phyloP scores from a whole-genome alignment of 768 basidiomycete species.

The Amanita polypyramis region DNA sequence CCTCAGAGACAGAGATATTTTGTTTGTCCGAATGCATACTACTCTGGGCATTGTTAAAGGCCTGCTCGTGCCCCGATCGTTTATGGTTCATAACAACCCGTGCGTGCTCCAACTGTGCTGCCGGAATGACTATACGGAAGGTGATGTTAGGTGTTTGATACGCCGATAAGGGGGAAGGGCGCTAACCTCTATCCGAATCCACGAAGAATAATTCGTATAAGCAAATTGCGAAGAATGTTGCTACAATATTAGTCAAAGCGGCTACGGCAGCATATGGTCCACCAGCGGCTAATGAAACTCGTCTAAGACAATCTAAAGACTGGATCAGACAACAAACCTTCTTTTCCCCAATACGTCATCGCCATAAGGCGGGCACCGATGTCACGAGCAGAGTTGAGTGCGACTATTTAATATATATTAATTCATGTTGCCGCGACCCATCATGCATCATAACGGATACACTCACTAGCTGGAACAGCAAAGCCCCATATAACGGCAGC shows the following conservation, averaged over 20 bases:
- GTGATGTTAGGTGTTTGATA: neutral
- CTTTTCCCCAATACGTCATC: conserved; percentile 48
- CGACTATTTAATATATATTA: conserved; percentile 24
- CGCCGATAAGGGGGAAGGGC: neutral
- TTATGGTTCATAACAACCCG: neutral
- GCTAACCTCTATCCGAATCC: conserved; percentile 46
- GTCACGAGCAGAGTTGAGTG: conserved; percentile 61
- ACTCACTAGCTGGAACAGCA: conserved; percentile 36
- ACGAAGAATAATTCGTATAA: conserved; percentile 48
- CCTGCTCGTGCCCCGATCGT: neutral
- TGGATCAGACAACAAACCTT: conserved; percentile 18
- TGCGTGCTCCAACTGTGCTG: neutral
- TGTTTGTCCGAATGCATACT: neutral
- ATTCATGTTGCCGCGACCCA: no score
- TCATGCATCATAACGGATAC: neutral
- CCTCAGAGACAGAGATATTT: neutral
- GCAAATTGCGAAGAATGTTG: conserved; percentile 41
- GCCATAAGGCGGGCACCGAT: conserved; percentile 53
- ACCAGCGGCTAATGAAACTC: conserved; percentile 30
- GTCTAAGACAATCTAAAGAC: conserved; percentile 1
- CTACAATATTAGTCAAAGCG: conserved; percentile 57
- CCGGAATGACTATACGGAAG: neutral
- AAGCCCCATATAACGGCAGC: conserved; percentile 53
- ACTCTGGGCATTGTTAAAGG: neutral
- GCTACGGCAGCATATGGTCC: conserved; percentile 50